Conservation (phyloP, 345 rosid genomes). For the Toxicodendron radicans region DNA sequence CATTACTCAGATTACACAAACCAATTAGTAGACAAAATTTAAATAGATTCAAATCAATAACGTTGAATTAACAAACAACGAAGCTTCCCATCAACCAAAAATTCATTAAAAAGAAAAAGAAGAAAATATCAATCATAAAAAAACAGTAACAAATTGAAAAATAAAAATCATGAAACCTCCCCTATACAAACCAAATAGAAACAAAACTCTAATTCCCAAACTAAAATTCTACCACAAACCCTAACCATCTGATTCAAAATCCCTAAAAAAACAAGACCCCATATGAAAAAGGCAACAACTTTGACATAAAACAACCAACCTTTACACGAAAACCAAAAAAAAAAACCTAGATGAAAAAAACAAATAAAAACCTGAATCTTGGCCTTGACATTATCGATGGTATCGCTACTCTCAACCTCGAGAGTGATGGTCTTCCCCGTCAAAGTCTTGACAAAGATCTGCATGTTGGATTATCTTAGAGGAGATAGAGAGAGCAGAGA, state of each 20-base stretch:
- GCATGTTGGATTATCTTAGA: conserved; percentile 26
- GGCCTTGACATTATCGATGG: conserved; percentile 57
- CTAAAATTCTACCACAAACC: neutral
- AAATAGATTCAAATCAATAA: neutral
- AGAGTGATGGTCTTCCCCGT: conserved; percentile 60
- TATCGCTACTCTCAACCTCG: conserved; percentile 58
- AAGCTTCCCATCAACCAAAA: neutral
- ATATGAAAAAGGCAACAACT: neutral
- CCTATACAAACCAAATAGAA: neutral
- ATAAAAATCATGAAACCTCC: neutral
- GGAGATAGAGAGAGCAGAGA: neutral
- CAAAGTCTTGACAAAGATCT: conserved; percentile 59
- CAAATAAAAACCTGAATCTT: conserved; percentile 44
- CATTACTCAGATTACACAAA: neutral
- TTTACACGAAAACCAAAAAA: neutral
- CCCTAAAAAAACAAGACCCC: neutral
- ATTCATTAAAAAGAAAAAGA: neutral
- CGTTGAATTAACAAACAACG: neutral
- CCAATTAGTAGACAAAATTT: neutral
- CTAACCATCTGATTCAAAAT: neutral
- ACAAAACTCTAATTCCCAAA: neutral
- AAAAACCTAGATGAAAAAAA: neutral
- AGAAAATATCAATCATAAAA: neutral
- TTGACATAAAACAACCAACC: neutral
- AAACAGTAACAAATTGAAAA: neutral